A percentile compares a stretch with the other conserved stretches of the same genome.
Evolutionary conservation across 2,329 filamentous ascomycete genomes (phyloP).

Genomic region (Cadophora sp.): DNA sequence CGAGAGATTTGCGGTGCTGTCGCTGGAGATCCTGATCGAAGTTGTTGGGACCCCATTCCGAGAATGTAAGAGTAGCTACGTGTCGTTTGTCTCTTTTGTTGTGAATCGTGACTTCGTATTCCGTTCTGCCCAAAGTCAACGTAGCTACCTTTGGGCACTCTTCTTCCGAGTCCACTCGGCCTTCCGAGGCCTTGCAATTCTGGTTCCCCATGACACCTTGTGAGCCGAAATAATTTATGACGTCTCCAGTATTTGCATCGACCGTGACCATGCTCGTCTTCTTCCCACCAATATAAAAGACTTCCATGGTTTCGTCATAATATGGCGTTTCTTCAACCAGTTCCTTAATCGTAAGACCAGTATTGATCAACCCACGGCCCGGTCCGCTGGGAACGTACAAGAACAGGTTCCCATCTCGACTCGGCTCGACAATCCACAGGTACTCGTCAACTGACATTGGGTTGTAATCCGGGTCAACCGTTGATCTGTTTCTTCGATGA

Average conservation of each 20-base stretch:
- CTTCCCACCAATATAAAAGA: constrained; percentile 92
- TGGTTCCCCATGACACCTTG: constrained; percentile 71
- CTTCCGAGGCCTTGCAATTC: constrained; percentile 60
- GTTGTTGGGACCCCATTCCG: constrained; percentile 94
- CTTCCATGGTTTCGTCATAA: constrained; percentile 73
- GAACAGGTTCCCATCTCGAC: constrained; percentile 84
- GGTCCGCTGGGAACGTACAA: constrained; percentile 76
- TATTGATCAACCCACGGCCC: constrained; percentile 65
- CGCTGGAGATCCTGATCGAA: constrained; percentile 85
- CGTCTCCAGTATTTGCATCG: constrained; percentile 82
- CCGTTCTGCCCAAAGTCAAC: constrained; percentile 82
- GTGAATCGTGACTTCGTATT: constrained; percentile 89
- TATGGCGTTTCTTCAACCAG: constrained; percentile 87
- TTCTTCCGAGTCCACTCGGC: constrained; percentile 56
- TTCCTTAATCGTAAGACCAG: constrained; percentile 80
- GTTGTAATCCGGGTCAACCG: constrained; percentile 62
- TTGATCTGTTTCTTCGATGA: constrained; percentile 72
- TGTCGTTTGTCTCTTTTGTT: constrained; percentile 73
- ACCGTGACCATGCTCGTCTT: constrained; percentile 89
- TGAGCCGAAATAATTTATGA: constrained; percentile 85
- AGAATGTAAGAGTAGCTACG: constrained; percentile 89
- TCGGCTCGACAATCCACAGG: constrained; percentile 95
- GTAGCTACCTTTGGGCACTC: constrained; percentile 84
- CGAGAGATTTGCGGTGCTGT: constrained; percentile 81
- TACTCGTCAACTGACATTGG: constrained; percentile 77